Percentiles rank a stretch among this genome's conserved stretches.
These are phyloP conservation scores for Cenchrus americanus DNA, from an alignment of 176 grass and related monocot species.

Conservation along the genomic window DNA sequence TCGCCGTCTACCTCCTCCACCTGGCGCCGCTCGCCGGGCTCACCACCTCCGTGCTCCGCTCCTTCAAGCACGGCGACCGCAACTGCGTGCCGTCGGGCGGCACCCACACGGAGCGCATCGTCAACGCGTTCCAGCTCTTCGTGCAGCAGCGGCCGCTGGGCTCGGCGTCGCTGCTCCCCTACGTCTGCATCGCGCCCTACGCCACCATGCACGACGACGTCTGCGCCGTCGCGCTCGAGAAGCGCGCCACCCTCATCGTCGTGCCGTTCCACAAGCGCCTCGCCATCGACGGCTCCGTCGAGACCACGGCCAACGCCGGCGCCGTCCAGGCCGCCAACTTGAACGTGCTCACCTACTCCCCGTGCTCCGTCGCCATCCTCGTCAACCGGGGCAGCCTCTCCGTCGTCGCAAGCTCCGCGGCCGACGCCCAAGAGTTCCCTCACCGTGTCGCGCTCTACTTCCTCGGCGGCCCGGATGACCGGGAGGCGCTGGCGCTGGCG, in stretches of 20 bases:
- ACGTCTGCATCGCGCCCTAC: slow-evolving; percentile 78
- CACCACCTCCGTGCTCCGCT: slow-evolving; percentile 55
- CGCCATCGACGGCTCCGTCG: slow-evolving; percentile 59
- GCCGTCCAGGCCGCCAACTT: slow-evolving; percentile 57
- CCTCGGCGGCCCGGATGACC: slow-evolving; percentile 75
- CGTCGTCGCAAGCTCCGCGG: not conserved
- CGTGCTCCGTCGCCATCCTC: slow-evolving; percentile 82
- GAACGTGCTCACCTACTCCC: slow-evolving; percentile 68
- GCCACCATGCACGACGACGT: slow-evolving; percentile 91
- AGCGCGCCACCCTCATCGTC: slow-evolving; percentile 64
- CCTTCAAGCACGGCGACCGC: slow-evolving; percentile 46
- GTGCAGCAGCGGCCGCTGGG: slow-evolving; percentile 32
- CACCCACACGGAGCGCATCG: slow-evolving; percentile 57
- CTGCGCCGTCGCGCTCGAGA: slow-evolving; percentile 77
- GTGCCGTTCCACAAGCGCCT: slow-evolving; percentile 79
- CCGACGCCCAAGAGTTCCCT: not conserved
- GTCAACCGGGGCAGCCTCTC: slow-evolving; percentile 59
- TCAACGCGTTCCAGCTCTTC: slow-evolving; percentile 72
- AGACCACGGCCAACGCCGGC: slow-evolving; percentile 34
- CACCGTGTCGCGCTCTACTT: slow-evolving; percentile 81
- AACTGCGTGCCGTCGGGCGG: slow-evolving; percentile 45
- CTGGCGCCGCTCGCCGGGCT: slow-evolving; percentile 75
- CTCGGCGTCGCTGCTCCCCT: slow-evolving; percentile 60
- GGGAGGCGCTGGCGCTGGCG: slow-evolving; percentile 77
- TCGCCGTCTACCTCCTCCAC: slow-evolving; percentile 75